Percentiles rank a stretch among this genome's conserved stretches.
phyloP scores from a whole-genome alignment of 352 stramenopile genomes.

The Albugo laibachii region DNA sequence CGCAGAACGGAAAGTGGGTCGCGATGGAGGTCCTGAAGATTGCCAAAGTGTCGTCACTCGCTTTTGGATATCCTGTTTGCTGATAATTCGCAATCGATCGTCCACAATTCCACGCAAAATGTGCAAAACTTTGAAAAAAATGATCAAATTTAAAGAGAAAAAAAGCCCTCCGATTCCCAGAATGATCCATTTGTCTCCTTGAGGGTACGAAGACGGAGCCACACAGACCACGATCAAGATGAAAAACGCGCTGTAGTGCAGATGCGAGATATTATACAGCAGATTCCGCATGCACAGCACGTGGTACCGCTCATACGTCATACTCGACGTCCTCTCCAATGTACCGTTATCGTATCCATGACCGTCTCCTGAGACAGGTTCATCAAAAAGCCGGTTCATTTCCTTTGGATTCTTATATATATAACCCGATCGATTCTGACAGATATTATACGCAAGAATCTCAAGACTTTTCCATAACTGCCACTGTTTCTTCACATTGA shows the following conservation, averaged over 20 bases:
- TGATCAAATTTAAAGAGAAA: constrained; percentile 46
- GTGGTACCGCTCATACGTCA: constrained; percentile 58
- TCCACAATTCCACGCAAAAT: constrained; percentile 71
- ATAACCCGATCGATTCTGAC: constrained; percentile 65
- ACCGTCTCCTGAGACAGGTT: constrained; percentile 14
- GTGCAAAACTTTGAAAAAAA: constrained; percentile 70
- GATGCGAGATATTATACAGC: constrained; percentile 57
- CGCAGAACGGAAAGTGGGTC: constrained; percentile 3
- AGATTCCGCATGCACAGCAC: constrained; percentile 75
- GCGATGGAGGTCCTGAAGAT: constrained; percentile 18
- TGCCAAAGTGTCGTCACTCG: constrained; percentile 5
- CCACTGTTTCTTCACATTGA: constrained; percentile 70
- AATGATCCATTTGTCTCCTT: constrained; percentile 59
- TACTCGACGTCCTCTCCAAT: constrained; percentile 2
- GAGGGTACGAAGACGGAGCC: constrained; percentile 31
- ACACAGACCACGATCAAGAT: constrained; percentile 54
- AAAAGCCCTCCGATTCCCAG: constrained; percentile 30
- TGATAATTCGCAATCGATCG: constrained; percentile 54
- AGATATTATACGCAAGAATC: constrained; percentile 78
- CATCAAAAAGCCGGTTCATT: constrained; percentile 64
- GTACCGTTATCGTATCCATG: background rate
- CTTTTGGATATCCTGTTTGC: constrained; percentile 28
- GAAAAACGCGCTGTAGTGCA: constrained; percentile 58
- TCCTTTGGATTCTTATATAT: constrained; percentile 78
- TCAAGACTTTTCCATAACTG: constrained; percentile 77